Evolutionary conservation across 371 early-diverging fungal species (phyloP).

Genomic region (Catenaria anguillulae): DNA sequence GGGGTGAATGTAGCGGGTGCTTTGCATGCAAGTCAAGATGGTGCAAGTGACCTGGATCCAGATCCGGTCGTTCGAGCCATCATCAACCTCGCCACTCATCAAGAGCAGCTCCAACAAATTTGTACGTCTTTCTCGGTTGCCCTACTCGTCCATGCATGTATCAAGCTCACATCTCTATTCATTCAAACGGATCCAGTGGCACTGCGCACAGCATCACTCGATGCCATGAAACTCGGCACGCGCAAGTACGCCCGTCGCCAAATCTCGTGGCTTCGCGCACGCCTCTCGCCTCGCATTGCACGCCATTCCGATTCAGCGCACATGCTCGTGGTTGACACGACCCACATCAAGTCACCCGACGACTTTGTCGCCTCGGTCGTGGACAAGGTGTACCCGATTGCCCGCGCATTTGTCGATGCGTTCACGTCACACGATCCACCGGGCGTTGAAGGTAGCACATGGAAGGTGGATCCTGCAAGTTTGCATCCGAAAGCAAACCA

Average conservation of each 20-base stretch:
- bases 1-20: background rate
- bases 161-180: background rate
- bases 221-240: constrained; percentile 71
- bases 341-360: too few species aligned
- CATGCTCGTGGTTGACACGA: too few species aligned
- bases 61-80: constrained; percentile 8
- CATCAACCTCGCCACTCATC: background rate
- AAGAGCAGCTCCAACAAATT: background rate
- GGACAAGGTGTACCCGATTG: too few species aligned
- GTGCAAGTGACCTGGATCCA: constrained; percentile 9
- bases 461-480: too few species aligned
- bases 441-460: too few species aligned
- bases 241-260: constrained; percentile 78
- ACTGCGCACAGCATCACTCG: constrained; percentile 39
- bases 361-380: too few species aligned
- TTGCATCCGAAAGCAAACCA: too few species aligned
- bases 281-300: constrained; percentile 25
- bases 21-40: background rate
- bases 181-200: constrained; percentile 4
- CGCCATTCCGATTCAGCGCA: too few species aligned
- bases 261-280: constrained; percentile 77
- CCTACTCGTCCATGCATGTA: constrained; percentile 11
- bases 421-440: too few species aligned
- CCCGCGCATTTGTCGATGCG: too few species aligned
- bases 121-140: too few species aligned